Percentiles rank a stretch among this genome's conserved stretches.
Evolutionary conservation across 768 basidiomycete genomes (phyloP).

Genomic region (Tremella yokohamensis): DNA sequence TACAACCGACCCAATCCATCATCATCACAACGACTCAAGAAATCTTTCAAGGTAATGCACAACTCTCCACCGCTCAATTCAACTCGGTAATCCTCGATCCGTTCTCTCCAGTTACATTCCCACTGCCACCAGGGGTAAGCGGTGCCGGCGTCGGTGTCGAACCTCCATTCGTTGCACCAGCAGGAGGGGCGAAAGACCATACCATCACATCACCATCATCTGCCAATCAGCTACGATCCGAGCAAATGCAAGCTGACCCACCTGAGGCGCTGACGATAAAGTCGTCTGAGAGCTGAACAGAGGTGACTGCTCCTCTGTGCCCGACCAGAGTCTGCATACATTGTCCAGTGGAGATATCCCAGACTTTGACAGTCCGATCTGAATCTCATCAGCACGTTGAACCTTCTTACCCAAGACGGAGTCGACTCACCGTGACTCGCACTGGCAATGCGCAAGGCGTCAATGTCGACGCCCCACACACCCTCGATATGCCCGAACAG

Average conservation of each 20-base stretch:
- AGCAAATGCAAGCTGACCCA: constrained; percentile 8
- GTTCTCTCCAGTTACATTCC: too few species aligned
- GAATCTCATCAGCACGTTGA: constrained; percentile 13
- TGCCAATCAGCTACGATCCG: constrained; percentile 13
- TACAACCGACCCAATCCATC: too few species aligned
- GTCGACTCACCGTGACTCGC: constrained; percentile 74
- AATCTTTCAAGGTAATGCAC: too few species aligned
- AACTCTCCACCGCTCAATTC: too few species aligned
- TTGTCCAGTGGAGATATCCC: constrained; percentile 83
- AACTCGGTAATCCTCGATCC: too few species aligned
- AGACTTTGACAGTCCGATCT: constrained; percentile 62
- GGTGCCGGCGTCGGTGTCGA: too few species aligned
- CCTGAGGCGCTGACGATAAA: constrained; percentile 89
- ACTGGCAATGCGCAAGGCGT: constrained; percentile 84
- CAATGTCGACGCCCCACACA: constrained; percentile 91
- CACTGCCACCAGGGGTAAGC: too few species aligned
- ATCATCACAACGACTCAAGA: too few species aligned
- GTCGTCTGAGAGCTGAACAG: constrained; percentile 83
- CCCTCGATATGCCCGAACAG: constrained; percentile 98
- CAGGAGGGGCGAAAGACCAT: constrained; percentile 60
- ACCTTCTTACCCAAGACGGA: background rate
- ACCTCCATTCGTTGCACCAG: background rate
- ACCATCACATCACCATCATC: constrained; percentile 84
- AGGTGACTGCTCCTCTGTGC: constrained; percentile 90
- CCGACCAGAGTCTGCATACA: constrained; percentile 88